Base-by-base conservation (phyloP, 139 green algal species). In the Edaphochlamys debaryana region DNA sequence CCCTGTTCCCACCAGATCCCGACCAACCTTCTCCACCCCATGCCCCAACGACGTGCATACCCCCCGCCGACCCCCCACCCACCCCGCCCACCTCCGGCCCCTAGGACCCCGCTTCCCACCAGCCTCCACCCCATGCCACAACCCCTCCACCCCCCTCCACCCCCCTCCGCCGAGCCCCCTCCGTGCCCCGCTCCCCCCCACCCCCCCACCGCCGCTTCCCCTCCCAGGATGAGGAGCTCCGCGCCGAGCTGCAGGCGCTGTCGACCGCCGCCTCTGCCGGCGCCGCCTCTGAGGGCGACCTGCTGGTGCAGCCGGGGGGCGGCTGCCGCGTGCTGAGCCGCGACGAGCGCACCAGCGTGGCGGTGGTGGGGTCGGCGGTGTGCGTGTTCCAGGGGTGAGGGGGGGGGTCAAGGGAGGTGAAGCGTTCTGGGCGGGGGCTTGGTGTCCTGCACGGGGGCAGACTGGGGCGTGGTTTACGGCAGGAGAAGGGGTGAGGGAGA, bases 321-420 rank as follows among this genome's bases (percentile, higher is more conserved):
- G 76, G 76, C 76, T 82, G 76, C 76, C 45, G 45, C n/a, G n/a
- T 82, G 42, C 63, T 82, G 73, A 37, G 25, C 23, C 5, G 13
- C 4, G 32, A 9, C 30, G 5, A n/a, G 8, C 34, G 19, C 38
- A 66, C 38, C 42, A 82, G 76, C 63, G 15, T 82, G 6, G 76
- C 76, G 0, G 27, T 32, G 4, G 76, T 82, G 63, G 76, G 76
- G 4, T 54, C 76, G 0, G 76, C 63, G 2, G 63, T 82, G 3
- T 82, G 76, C 64, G 76, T 82, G 20, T 82, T 82, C 41, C 30
- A 50, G 20, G 76, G 76, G 76, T 82, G 60, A 71, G 76, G 9
- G 63, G 3, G 32, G 32, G 54, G 22, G 54, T 22, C 54, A 32
- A n/a, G 20, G 56, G 20, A 64, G 20, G 20, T 64, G n/a, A n/a